Percentiles rank a stretch among this genome's conserved stretches.
phyloP scores from a whole-genome alignment of 2,329 filamentous ascomycete species.

The Claviceps paspali region DNA sequence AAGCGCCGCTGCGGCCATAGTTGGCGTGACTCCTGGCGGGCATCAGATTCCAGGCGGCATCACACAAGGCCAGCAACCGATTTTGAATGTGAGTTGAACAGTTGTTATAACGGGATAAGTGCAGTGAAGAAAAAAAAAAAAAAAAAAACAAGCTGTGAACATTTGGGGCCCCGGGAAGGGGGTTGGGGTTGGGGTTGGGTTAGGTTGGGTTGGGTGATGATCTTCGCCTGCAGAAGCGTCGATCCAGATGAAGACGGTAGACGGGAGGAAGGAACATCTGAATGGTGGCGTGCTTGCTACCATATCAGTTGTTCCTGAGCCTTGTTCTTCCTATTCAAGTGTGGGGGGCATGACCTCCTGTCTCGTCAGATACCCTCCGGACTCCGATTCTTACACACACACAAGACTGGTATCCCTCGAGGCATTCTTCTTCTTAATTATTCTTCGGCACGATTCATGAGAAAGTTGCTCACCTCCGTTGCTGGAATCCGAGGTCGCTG shows the following conservation, averaged over 20 bases:
- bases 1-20: conserved; percentile 26
- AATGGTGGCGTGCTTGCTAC: not conserved
- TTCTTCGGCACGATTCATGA: too few species aligned
- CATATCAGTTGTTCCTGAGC: not conserved
- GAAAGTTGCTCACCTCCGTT: too few species aligned
- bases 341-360: not conserved
- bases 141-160: too few species aligned
- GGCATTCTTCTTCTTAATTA: too few species aligned
- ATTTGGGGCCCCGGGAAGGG: too few species aligned
- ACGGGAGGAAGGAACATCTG: not conserved
- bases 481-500: too few species aligned
- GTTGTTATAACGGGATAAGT: too few species aligned
- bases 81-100: conserved; percentile 39
- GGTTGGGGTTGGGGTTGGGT: not conserved
- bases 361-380: not conserved
- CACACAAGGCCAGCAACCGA: conserved; percentile 27
- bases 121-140: too few species aligned
- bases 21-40: conserved; percentile 27
- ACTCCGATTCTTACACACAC: too few species aligned
- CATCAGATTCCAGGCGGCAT: conserved; percentile 25
- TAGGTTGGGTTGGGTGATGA: too few species aligned
- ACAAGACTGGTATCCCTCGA: too few species aligned
- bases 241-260: not conserved
- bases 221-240: too few species aligned
- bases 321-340: not conserved